Percentiles rank a stretch among this genome's conserved stretches.
Conservation (phyloP, 2,329 filamentous ascomycete species). For the Aspergillus ochraceoroseus region DNA sequence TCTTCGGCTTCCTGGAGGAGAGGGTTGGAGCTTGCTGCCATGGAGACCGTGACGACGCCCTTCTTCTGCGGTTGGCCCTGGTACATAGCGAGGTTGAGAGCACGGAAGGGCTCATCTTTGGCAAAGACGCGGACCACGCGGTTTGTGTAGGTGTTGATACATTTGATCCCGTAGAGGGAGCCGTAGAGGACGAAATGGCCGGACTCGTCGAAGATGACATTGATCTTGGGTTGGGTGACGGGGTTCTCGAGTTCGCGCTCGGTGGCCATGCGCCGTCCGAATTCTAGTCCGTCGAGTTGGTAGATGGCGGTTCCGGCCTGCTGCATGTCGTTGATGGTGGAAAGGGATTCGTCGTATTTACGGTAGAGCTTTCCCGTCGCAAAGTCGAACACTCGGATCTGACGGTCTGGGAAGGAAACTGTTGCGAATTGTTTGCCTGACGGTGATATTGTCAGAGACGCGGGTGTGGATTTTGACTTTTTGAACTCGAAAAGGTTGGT, state of each 20-base stretch:
- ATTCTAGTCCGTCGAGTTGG: constrained; percentile 84
- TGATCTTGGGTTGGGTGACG: constrained; percentile 63
- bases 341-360: constrained; percentile 90
- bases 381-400: constrained; percentile 92
- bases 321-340: constrained; percentile 89
- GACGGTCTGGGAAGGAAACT: constrained; percentile 87
- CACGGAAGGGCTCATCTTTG: constrained; percentile 79
- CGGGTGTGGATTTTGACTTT: constrained; percentile 81
- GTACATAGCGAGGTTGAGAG: constrained; percentile 78
- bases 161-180: constrained; percentile 85
- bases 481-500: constrained; percentile 97
- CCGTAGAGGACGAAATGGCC: constrained; percentile 93
- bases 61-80: constrained; percentile 96
- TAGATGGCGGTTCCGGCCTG: constrained; percentile 79
- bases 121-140: constrained; percentile 85
- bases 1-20: constrained; percentile 86
- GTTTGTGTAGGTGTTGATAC: constrained; percentile 93
- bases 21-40: constrained; percentile 93
- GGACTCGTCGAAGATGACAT: constrained; percentile 92
- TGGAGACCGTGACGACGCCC: constrained; percentile 84
- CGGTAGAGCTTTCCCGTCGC: constrained; percentile 79
- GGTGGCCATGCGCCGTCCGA: constrained; percentile 77
- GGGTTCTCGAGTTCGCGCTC: constrained; percentile 80
- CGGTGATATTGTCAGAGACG: constrained; percentile 78
- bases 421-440: constrained; percentile 80